Conservation (phyloP, 1,284 basidiomycete genomes). For the Trichosporon sp. region DNA sequence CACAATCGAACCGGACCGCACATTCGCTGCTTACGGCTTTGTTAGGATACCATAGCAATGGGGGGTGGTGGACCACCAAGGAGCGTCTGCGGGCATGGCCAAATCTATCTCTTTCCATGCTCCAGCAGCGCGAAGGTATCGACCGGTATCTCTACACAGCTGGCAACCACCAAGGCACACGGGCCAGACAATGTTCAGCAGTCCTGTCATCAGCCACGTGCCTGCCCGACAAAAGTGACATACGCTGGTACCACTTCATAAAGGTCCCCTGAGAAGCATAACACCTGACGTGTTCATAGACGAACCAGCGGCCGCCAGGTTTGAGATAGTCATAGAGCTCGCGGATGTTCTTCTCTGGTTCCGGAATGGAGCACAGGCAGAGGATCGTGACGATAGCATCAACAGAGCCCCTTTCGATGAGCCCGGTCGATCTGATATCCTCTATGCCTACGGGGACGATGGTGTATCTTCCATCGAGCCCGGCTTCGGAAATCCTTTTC, state of each 20-base stretch:
- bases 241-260: constrained; percentile 13
- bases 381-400: constrained; percentile 17
- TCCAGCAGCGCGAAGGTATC: constrained; percentile 9
- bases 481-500: constrained; percentile 3
- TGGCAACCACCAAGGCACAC: constrained; percentile 16
- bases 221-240: background rate
- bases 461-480: constrained; percentile 14
- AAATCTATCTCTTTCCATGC: constrained; percentile 14
- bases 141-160: constrained; percentile 12
- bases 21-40: background rate
- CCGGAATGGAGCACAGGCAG: constrained; percentile 18
- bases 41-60: constrained; percentile 17
- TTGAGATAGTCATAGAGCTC: constrained; percentile 20
- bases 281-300: constrained; percentile 17
- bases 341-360: constrained; percentile 15
- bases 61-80: constrained; percentile 13
- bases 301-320: constrained; percentile 17
- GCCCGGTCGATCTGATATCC: constrained; percentile 8
- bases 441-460: constrained; percentile 17
- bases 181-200: constrained; percentile 17
- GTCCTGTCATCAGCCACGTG: constrained; percentile 5
- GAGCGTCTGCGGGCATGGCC: constrained; percentile 16
- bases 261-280: constrained; percentile 6
- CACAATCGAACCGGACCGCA: background rate
- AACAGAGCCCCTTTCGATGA: constrained; percentile 13